These are phyloP conservation scores for Lactuca saligna DNA, from an alignment of 129 eudicot species.

Conservation along the genomic window DNA sequence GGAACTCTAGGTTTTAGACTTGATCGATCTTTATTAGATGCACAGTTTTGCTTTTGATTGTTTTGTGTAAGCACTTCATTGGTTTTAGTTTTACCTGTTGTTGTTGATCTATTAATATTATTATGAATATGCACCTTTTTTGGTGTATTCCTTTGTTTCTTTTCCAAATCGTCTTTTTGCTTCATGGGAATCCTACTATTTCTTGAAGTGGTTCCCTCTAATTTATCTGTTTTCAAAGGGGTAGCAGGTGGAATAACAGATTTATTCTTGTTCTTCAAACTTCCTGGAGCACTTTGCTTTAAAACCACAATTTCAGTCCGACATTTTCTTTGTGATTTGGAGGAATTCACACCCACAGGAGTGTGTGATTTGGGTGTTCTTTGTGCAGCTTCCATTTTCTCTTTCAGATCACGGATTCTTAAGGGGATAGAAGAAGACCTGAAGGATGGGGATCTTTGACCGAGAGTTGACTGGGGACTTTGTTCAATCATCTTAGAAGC, in stretches of 20 bases:
- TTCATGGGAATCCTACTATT: slow-evolving; percentile 43
- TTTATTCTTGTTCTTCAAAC: slow-evolving; percentile 54
- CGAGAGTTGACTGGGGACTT: slow-evolving; percentile 55
- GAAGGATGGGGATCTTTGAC: slow-evolving; percentile 39
- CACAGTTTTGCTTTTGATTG: slow-evolving; percentile 78
- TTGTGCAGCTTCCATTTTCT: slow-evolving; percentile 71
- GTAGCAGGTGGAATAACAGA: slow-evolving; percentile 45
- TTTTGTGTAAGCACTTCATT: slow-evolving; percentile 71
- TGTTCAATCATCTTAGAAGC: slow-evolving; percentile 84
- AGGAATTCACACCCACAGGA: slow-evolving; percentile 35
- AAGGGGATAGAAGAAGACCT: slow-evolving; percentile 66
- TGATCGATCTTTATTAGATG: slow-evolving; percentile 37
- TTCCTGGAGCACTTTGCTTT: slow-evolving; percentile 40
- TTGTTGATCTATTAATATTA: slow-evolving; percentile 39
- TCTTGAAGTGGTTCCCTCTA: slow-evolving; percentile 47
- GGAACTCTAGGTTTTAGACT: slow-evolving; percentile 46
- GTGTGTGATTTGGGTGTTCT: slow-evolving; percentile 36
- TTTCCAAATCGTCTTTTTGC: slow-evolving; percentile 48
- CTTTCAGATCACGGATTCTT: slow-evolving; percentile 64
- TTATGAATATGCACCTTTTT: slow-evolving; percentile 38
- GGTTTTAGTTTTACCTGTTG: slow-evolving; percentile 25
- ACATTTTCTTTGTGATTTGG: slow-evolving; percentile 46
- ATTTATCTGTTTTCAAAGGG: slow-evolving; percentile 46
- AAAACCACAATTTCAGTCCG: slow-evolving; percentile 42
- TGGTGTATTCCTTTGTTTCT: slow-evolving; percentile 37